Conservation (phyloP, 2,329 filamentous ascomycete species). For the Colletotrichum viniferum region DNA sequence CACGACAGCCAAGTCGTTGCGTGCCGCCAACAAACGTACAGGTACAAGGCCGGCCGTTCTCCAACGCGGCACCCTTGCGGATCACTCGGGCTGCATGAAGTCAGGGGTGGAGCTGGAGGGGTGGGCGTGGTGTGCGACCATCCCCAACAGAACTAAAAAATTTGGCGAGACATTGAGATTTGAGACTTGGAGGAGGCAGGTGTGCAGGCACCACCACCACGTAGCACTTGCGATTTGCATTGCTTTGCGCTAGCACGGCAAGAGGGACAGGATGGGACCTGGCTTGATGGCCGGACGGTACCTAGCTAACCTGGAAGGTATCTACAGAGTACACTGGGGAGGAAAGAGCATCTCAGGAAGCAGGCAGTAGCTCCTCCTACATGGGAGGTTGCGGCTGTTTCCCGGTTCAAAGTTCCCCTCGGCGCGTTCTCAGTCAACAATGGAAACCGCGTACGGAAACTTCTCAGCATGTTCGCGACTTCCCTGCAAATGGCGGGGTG, state of each 20-base stretch:
- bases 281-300: neutral
- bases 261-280: neutral
- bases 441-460: neutral
- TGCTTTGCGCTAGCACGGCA: neutral
- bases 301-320: no score
- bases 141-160: slow-evolving; percentile 49
- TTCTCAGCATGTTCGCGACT: neutral
- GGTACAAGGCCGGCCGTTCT: slow-evolving; percentile 27
- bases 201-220: neutral
- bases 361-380: neutral
- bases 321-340: neutral
- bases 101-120: slow-evolving; percentile 18
- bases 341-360: neutral
- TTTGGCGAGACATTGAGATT: slow-evolving; percentile 23
- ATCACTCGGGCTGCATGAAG: slow-evolving; percentile 21
- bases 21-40: slow-evolving; percentile 21
- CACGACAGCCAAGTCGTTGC: neutral
- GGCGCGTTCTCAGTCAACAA: neutral
- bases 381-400: neutral
- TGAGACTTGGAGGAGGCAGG: slow-evolving; percentile 5
- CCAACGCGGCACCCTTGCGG: slow-evolving; percentile 20
- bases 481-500: neutral
- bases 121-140: slow-evolving; percentile 23
- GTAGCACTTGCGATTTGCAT: neutral
- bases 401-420: neutral